Conservation (phyloP, 345 rosid species). For the Ceriops zippeliana region DNA sequence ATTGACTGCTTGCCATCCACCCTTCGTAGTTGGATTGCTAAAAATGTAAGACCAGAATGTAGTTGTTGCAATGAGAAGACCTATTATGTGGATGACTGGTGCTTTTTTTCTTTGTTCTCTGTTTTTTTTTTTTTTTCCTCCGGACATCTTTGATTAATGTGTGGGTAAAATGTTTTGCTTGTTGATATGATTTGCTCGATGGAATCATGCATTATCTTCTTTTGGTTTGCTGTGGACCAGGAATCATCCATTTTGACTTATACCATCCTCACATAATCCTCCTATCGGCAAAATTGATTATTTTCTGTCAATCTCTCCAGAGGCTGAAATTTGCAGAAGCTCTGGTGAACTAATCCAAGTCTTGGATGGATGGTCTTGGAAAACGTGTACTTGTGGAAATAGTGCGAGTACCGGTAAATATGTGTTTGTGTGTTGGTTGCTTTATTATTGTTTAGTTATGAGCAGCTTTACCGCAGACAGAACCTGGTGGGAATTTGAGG, state of each 20-base stretch:
- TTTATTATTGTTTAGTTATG: too few relatives aligned
- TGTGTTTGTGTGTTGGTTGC: too few relatives aligned
- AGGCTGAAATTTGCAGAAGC: not conserved
- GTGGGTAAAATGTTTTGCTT: conserved; percentile 5
- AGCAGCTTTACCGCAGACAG: too few relatives aligned
- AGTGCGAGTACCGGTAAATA: too few relatives aligned
- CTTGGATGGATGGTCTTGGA: not conserved
- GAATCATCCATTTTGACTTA: too few relatives aligned
- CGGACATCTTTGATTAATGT: conserved; percentile 10
- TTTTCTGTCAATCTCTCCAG: too few relatives aligned
- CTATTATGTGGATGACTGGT: conserved; percentile 19
- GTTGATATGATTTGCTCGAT: not conserved
- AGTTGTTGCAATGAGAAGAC: conserved; percentile 28
- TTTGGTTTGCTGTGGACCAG: too few relatives aligned
- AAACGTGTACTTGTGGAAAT: not conserved
- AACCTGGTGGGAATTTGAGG: not conserved
- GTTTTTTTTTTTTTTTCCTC: not conserved
- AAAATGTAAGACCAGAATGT: conserved; percentile 23
- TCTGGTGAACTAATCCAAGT: not conserved
- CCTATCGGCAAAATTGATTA: not conserved
- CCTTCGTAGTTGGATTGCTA: conserved; percentile 26
- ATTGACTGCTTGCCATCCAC: conserved; percentile 22
- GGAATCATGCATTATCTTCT: not conserved
- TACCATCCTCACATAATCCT: not conserved
- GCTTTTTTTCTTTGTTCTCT: conserved; percentile 13